Percentiles rank a stretch among this genome's conserved stretches.
Conservation (phyloP, 176 grass and related monocot species). For the Lolium perenne region DNA sequence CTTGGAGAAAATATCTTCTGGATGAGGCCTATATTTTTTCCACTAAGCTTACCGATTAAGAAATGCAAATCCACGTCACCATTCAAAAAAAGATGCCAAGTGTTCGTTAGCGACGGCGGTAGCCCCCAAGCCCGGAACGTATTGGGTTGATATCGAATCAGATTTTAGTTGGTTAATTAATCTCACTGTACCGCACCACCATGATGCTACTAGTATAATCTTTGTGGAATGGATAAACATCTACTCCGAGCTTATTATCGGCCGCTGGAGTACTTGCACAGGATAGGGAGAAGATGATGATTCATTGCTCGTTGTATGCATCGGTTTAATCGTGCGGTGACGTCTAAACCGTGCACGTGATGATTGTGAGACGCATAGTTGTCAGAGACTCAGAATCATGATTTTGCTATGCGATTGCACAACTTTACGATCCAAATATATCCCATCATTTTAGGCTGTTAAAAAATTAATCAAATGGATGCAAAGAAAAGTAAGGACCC, state of each 20-base stretch:
- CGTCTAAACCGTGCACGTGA: no score
- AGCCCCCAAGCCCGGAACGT: not conserved
- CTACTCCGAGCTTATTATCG: not conserved
- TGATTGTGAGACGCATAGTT: no score
- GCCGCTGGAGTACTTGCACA: no score
- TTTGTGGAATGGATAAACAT: not conserved
- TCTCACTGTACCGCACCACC: not conserved
- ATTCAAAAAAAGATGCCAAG: slow-evolving; percentile 10
- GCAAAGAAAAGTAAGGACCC: no score
- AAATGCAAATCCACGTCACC: not conserved
- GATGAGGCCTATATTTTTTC: not conserved
- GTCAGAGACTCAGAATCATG: no score
- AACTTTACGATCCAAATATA: no score
- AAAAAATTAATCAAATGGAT: no score
- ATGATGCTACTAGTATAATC: not conserved
- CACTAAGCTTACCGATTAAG: not conserved
- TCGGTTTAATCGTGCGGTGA: no score
- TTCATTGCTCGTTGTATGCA: no score
- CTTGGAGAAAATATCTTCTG: slow-evolving; percentile 33
- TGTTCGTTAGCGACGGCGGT: slow-evolving; percentile 27
- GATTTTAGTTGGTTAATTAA: not conserved
- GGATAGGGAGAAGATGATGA: no score
- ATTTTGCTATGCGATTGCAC: no score
- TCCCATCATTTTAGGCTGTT: no score
- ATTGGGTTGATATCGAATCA: not conserved